These are phyloP conservation scores for Fusarium sp. DNA, from an alignment of 2,329 filamentous ascomycete genomes.

Conservation along the genomic window DNA sequence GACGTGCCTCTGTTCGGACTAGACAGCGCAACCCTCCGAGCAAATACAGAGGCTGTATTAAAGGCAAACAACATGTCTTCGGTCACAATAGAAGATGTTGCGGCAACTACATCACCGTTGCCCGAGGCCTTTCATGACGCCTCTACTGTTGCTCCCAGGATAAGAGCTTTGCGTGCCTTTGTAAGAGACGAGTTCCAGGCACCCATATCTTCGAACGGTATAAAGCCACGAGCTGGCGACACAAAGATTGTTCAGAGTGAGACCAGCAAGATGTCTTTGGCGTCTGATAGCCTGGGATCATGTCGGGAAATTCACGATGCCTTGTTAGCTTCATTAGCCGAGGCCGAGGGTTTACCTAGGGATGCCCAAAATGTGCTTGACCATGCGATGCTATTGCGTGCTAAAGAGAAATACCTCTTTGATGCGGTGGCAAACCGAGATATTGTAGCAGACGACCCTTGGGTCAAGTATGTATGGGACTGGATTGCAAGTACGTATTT, in stretches of 20 bases:
- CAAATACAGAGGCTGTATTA: constrained; percentile 55
- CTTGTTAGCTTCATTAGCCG: constrained; percentile 56
- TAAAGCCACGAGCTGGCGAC: constrained; percentile 40
- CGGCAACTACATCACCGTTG: constrained; percentile 48
- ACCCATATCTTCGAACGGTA: constrained; percentile 34
- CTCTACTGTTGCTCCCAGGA: constrained; percentile 58
- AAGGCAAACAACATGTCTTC: constrained; percentile 48
- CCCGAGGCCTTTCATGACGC: constrained; percentile 55
- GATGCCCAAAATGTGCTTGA: constrained; percentile 63
- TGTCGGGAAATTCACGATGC: constrained; percentile 67
- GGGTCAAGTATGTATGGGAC: constrained; percentile 82
- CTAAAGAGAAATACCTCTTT: constrained; percentile 70
- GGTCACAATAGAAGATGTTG: constrained; percentile 50
- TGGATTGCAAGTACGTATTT: constrained; percentile 71
- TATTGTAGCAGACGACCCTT: constrained; percentile 75
- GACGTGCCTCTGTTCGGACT: constrained; percentile 66
- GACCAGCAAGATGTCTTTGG: constrained; percentile 50
- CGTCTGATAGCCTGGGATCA: constrained; percentile 54
- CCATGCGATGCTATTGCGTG: constrained; percentile 67
- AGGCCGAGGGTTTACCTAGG: constrained; percentile 58
- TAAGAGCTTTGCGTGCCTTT: constrained; percentile 56
- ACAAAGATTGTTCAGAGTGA: constrained; percentile 45
- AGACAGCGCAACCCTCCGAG: constrained; percentile 55
- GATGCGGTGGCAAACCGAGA: constrained; percentile 71
- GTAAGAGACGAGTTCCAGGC: constrained; percentile 45